Percentiles rank a stretch among this genome's conserved stretches.
Evolutionary conservation across 768 basidiomycete genomes (phyloP).

Genomic region (Xanthoconium purpureum): DNA sequence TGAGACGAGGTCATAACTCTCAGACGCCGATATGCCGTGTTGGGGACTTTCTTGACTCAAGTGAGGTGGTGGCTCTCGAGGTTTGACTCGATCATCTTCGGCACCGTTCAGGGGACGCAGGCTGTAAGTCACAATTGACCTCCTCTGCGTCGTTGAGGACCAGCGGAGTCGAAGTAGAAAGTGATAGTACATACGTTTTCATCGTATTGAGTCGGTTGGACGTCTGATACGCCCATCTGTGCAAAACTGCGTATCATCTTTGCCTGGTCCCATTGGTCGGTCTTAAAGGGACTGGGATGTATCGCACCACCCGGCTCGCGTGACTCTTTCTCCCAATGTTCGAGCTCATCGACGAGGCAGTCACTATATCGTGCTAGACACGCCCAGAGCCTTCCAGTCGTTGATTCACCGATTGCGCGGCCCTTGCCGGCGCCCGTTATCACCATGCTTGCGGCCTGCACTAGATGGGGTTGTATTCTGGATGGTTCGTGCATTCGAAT

Average conservation of each 20-base stretch:
- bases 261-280: conserved; percentile 61
- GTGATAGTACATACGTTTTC: conserved; percentile 11
- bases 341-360: conserved; percentile 57
- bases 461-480: conserved; percentile 46
- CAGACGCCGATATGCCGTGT: not conserved
- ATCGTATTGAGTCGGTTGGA: not conserved
- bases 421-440: conserved; percentile 44
- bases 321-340: conserved; percentile 58
- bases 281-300: conserved; percentile 43
- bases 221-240: conserved; percentile 44
- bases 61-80: conserved; percentile 25
- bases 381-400: conserved; percentile 55
- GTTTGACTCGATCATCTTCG: conserved; percentile 41
- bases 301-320: conserved; percentile 35
- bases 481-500: conserved; percentile 60
- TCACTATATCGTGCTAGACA: conserved; percentile 84
- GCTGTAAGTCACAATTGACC: conserved; percentile 41
- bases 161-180: not conserved
- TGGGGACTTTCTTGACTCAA: not conserved
- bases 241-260: conserved; percentile 84
- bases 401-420: conserved; percentile 28
- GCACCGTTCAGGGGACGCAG: conserved; percentile 36
- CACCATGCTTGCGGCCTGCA: conserved; percentile 55
- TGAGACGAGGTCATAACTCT: conserved; percentile 1
- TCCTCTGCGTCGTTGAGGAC: conserved; percentile 26